These are phyloP conservation scores for Candida krabiensis DNA, from an alignment of 805 yeast genomes.

Conservation along the genomic window DNA sequence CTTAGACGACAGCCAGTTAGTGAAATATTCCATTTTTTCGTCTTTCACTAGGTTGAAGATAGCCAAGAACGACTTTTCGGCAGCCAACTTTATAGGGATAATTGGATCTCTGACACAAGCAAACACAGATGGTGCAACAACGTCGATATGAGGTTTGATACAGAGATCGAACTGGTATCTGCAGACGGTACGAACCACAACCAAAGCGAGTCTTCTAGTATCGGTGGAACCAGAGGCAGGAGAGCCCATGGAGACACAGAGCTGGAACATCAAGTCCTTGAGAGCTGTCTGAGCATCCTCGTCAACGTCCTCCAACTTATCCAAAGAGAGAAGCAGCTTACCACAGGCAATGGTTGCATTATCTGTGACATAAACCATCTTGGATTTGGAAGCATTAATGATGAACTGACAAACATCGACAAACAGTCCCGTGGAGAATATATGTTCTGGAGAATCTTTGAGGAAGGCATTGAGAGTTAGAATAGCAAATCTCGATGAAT, in stretches of 20 bases:
- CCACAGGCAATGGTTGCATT: slow-evolving; percentile 81
- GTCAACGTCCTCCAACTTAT: slow-evolving; percentile 35
- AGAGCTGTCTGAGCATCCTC: slow-evolving; percentile 38
- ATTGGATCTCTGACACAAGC: slow-evolving; percentile 81
- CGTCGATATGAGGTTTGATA: slow-evolving; percentile 53
- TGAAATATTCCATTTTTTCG: slow-evolving; percentile 50
- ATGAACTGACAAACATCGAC: slow-evolving; percentile 52
- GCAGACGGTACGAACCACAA: slow-evolving; percentile 72
- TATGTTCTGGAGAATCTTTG: slow-evolving; percentile 69
- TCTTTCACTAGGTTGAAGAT: slow-evolving; percentile 74
- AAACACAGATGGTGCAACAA: slow-evolving; percentile 72
- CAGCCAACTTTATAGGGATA: slow-evolving; percentile 91
- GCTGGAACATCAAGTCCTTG: slow-evolving; percentile 45
- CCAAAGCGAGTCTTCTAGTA: slow-evolving; percentile 75
- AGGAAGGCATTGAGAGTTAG: slow-evolving; percentile 77
- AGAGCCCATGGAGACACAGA: slow-evolving; percentile 47
- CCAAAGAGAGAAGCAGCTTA: slow-evolving; percentile 62
- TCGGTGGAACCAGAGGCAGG: slow-evolving; percentile 69
- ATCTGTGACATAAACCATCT: slow-evolving; percentile 59
- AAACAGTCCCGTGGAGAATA: slow-evolving; percentile 52
- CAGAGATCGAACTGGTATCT: slow-evolving; percentile 53
- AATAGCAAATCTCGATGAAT: slow-evolving; percentile 60
- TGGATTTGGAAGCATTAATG: slow-evolving; percentile 41
- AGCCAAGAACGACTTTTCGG: slow-evolving; percentile 83
- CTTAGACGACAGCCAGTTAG: slow-evolving; percentile 57